These are phyloP conservation scores for Vanrija humicola DNA, from an alignment of 1,284 basidiomycete genomes.

Conservation along the genomic window DNA sequence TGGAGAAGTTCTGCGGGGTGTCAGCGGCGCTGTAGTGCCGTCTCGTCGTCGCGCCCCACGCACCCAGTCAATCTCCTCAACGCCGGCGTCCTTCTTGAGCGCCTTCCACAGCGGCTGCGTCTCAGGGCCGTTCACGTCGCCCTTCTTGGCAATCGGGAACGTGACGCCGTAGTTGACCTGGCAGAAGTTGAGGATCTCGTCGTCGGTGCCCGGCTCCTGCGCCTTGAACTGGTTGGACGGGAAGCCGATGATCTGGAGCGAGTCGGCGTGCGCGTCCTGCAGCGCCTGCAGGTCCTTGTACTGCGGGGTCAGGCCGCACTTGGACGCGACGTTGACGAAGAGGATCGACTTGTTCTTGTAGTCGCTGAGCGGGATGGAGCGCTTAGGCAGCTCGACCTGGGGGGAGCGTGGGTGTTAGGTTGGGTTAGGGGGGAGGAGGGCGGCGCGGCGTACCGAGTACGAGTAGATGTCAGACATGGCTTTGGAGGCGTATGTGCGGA, in stretches of 20 bases:
- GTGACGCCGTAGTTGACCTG: constrained; percentile 72
- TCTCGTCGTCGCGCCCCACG: constrained; percentile 2
- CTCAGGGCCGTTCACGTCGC: constrained; percentile 53
- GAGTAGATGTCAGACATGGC: constrained; percentile 46
- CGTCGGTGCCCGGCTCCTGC: constrained; percentile 73
- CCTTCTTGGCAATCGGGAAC: constrained; percentile 77
- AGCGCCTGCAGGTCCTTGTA: constrained; percentile 79
- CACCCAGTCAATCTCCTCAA: constrained; percentile 48
- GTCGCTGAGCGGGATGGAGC: constrained; percentile 33
- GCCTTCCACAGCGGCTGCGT: constrained; percentile 53
- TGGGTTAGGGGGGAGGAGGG: not conserved
- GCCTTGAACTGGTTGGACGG: constrained; percentile 75
- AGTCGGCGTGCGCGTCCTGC: constrained; percentile 76
- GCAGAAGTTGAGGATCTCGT: constrained; percentile 56
- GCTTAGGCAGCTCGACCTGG: constrained; percentile 43
- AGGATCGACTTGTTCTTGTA: constrained; percentile 45
- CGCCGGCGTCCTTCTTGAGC: constrained; percentile 47
- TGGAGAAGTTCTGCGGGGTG: constrained; percentile 50
- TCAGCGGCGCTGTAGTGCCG: not conserved
- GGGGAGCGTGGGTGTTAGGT: not conserved
- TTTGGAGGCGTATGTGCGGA: not conserved
- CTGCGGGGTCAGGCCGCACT: constrained; percentile 72
- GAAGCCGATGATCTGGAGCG: constrained; percentile 77
- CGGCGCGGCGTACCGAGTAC: constrained; percentile 23
- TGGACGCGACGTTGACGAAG: constrained; percentile 49